A percentile compares a stretch with the other conserved stretches of the same genome.
Evolutionary conservation across 2,329 filamentous ascomycete genomes (phyloP).

Genomic region (Monosporascus ibericus): DNA sequence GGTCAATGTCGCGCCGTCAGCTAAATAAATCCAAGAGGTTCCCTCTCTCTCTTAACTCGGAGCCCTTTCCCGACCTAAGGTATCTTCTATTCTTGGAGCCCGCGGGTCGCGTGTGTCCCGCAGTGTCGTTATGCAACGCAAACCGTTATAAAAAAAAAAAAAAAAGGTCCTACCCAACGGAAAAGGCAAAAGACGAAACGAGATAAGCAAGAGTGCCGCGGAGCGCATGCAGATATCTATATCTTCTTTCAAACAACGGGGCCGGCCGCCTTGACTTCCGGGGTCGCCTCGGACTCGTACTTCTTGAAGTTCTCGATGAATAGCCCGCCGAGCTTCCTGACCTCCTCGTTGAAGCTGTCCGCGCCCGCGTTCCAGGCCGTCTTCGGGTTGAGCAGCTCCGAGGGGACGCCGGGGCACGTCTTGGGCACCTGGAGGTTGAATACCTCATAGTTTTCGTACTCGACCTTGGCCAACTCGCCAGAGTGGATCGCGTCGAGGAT

Average conservation of each 20-base stretch:
- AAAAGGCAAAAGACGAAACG: constrained; percentile 4
- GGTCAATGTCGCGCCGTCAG: not conserved
- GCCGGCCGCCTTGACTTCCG: constrained; percentile 67
- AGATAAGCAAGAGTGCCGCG: constrained; percentile 8
- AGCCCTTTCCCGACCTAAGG: not conserved
- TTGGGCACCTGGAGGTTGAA: constrained; percentile 98
- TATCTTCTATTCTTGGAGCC: not conserved
- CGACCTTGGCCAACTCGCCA: constrained; percentile 84
- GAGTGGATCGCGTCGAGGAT: constrained; percentile 98
- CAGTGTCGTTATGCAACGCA: not conserved
- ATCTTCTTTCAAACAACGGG: constrained; percentile 31
- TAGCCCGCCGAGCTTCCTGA: constrained; percentile 80
- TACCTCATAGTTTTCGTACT: constrained; percentile 91
- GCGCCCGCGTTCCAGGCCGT: constrained; percentile 82
- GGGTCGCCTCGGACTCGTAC: constrained; percentile 78
- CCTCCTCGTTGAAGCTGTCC: constrained; percentile 79
- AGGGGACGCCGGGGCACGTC: constrained; percentile 79
- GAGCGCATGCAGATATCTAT: constrained; percentile 7
- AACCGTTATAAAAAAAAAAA: not conserved
- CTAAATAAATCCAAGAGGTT: not conserved
- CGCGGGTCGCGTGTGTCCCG: constrained; percentile 1
- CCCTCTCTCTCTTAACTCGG: not conserved
- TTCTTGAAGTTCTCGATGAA: constrained; percentile 99
- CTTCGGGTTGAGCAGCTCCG: constrained; percentile 89
- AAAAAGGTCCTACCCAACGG: constrained; percentile 5